A percentile compares a stretch with the other conserved stretches of the same genome.
Conservation (phyloP, 2,329 filamentous ascomycete species). For the Fusarium sp. region DNA sequence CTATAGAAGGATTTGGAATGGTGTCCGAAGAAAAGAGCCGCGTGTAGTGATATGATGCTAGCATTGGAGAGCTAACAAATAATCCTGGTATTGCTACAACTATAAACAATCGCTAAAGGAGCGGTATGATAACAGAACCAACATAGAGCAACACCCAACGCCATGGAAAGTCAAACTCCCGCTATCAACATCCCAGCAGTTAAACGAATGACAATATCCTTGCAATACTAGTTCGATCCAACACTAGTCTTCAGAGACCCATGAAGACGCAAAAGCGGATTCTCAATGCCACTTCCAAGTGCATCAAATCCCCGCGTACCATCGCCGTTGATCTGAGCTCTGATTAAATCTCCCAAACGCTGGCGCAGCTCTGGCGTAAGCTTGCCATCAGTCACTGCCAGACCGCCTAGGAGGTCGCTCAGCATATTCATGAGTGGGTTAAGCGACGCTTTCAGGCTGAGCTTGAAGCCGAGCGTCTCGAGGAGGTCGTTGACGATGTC, state of each 20-base stretch:
- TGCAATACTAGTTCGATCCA: not conserved
- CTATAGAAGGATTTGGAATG: not conserved
- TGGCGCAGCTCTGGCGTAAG: not conserved
- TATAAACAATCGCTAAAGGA: not conserved
- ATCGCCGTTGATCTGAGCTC: not conserved
- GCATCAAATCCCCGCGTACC: not conserved
- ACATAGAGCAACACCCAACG: not conserved
- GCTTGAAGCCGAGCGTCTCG: not conserved
- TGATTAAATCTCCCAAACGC: not conserved
- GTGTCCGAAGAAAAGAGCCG: not conserved
- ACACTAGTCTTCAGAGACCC: not conserved
- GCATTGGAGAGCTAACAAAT: not conserved
- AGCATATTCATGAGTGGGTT: conserved; percentile 9
- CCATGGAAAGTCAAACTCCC: not conserved
- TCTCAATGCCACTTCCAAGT: conserved; percentile 1
- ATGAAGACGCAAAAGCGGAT: not conserved
- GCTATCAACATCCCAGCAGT: not conserved
- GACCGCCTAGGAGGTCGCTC: not conserved
- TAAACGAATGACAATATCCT: not conserved
- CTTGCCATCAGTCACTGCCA: not conserved
- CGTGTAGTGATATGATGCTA: not conserved
- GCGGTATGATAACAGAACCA: not conserved
- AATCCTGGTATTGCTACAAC: not conserved
- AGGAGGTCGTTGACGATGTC: not conserved
- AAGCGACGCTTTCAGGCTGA: not conserved